phyloP scores from a whole-genome alignment of 139 green algal genomes.

The Diplosphaera chodatii region DNA sequence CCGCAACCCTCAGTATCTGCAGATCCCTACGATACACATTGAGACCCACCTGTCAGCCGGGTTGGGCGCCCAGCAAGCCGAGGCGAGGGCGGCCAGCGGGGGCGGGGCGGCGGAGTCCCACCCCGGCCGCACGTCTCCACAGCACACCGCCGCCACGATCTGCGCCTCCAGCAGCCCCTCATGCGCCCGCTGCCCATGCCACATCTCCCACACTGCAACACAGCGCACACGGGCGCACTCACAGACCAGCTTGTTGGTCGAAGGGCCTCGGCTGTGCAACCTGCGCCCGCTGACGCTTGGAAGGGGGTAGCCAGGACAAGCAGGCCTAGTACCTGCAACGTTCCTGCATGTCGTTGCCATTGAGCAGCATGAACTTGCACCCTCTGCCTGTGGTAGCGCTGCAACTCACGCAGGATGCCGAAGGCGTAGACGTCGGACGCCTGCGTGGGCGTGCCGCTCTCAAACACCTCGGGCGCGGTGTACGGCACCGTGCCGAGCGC shows the following conservation, averaged over 20 bases:
- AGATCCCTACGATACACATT: neutral
- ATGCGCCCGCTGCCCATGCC: slow-evolving; percentile 11
- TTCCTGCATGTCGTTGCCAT: neutral
- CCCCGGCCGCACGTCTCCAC: slow-evolving; percentile 5
- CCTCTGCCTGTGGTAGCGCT: no score
- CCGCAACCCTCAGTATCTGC: neutral
- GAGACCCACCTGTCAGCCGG: slow-evolving; percentile 2
- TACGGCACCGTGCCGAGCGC: slow-evolving; percentile 18
- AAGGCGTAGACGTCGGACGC: slow-evolving; percentile 21
- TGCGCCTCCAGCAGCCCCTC: slow-evolving; percentile 18
- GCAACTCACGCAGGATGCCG: slow-evolving; percentile 18
- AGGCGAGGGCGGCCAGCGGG: slow-evolving; percentile 4
- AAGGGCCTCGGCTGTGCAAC: no score
- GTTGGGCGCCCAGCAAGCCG: slow-evolving; percentile 9
- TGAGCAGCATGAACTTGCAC: neutral
- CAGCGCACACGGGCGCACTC: no score
- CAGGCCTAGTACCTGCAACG: neutral
- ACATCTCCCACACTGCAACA: slow-evolving; percentile 26
- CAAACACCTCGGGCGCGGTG: slow-evolving; percentile 20
- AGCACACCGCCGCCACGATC: slow-evolving; percentile 14
- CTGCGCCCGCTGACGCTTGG: no score
- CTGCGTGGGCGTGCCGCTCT: neutral
- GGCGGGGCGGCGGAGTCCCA: slow-evolving; percentile 12
- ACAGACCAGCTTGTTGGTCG: no score
- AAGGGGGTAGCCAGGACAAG: no score